phyloP scores from a whole-genome alignment of 768 basidiomycete species.

The Tephrocybe sp. region DNA sequence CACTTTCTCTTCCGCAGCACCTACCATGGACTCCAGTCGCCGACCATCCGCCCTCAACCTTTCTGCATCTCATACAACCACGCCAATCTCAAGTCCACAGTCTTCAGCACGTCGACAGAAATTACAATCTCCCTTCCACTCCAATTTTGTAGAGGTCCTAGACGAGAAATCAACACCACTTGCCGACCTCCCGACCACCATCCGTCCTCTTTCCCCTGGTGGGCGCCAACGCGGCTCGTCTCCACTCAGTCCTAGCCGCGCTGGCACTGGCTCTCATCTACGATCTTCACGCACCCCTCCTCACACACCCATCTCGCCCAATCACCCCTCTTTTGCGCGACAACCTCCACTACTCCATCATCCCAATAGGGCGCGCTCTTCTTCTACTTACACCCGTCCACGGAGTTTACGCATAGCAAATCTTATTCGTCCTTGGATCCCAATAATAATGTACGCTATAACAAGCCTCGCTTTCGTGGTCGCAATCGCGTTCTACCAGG shows the following conservation, averaged over 20 bases:
- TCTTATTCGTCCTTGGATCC: constrained; percentile 71
- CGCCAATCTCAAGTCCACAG: constrained; percentile 26
- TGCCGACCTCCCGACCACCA: constrained; percentile 18
- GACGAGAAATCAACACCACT: constrained; percentile 28
- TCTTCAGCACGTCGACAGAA: constrained; percentile 23
- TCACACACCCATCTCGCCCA: constrained; percentile 10
- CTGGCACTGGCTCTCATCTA: constrained; percentile 8
- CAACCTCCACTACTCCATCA: constrained; percentile 16
- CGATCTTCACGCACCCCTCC: constrained; percentile 5
- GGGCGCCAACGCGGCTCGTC: constrained; percentile 9
- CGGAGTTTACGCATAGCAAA: constrained; percentile 52
- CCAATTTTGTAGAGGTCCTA: constrained; percentile 15
- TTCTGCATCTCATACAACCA: constrained; percentile 28
- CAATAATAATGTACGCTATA: constrained; percentile 71
- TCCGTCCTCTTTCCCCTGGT: constrained; percentile 6
- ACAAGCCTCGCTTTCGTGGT: constrained; percentile 76
- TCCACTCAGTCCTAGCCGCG: constrained; percentile 1
- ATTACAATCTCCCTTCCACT: constrained; percentile 33
- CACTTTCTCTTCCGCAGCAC: constrained; percentile 31
- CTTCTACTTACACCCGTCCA: constrained; percentile 39
- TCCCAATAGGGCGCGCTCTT: constrained; percentile 18
- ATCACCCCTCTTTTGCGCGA: constrained; percentile 18
- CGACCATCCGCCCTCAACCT: constrained; percentile 27
- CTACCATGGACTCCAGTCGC: constrained; percentile 25
- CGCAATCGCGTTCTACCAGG: constrained; percentile 82